Evolutionary conservation across 305 asterid species (phyloP).

Genomic region (Fraxinus greggii): DNA sequence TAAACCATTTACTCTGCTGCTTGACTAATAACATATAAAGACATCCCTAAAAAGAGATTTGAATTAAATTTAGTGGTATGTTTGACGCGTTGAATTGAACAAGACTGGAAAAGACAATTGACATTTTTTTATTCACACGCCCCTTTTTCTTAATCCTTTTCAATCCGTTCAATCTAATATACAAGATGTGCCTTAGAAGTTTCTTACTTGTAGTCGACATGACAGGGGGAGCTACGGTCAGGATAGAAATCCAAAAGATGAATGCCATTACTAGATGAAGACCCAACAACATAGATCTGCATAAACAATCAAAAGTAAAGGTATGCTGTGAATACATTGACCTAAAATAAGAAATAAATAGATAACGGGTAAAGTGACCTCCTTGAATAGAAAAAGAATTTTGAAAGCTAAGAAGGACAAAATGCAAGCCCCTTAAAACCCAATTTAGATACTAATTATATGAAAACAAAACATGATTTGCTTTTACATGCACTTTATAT

Average conservation of each 20-base stretch:
- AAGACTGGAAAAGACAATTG: neutral
- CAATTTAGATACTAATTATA: neutral
- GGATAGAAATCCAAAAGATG: conserved; percentile 90
- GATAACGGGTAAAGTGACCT: neutral
- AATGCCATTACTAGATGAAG: conserved; percentile 67
- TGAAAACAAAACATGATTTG: neutral
- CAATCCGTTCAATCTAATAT: neutral
- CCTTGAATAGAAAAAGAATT: neutral
- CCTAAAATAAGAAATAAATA: neutral
- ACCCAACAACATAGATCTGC: conserved; percentile 84
- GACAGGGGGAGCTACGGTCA: conserved; percentile 69
- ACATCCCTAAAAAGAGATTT: neutral
- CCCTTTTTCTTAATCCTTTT: neutral
- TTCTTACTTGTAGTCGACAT: conserved; percentile 70
- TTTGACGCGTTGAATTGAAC: neutral
- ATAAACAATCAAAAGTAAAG: conserved; percentile 18
- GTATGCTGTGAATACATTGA: neutral
- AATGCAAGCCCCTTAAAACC: neutral
- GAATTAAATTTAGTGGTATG: neutral
- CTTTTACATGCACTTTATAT: neutral
- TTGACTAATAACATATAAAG: neutral
- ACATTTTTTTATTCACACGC: neutral
- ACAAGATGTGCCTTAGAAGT: conserved; percentile 4
- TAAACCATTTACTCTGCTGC: neutral
- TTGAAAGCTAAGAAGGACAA: neutral